Evolutionary conservation across 2,329 filamentous ascomycete genomes (phyloP).

Genomic region (Penicillium sp.): DNA sequence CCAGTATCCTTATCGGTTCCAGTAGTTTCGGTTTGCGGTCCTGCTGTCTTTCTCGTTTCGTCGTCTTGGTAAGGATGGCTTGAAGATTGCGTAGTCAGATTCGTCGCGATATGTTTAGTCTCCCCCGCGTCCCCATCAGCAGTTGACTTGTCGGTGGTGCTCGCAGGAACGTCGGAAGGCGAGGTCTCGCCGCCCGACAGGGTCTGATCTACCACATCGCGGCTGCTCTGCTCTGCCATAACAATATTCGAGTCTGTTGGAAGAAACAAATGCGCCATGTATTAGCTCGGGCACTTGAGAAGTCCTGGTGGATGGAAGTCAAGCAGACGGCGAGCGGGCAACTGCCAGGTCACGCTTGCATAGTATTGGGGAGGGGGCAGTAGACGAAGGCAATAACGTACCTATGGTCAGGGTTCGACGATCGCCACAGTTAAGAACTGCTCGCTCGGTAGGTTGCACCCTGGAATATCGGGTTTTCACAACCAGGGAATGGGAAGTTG

Average conservation of each 20-base stretch:
- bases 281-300: slow-evolving; percentile 32
- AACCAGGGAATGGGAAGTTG: slow-evolving; percentile 34
- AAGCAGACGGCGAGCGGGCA: slow-evolving; percentile 15
- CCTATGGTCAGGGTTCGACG: slow-evolving; percentile 49
- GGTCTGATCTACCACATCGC: slow-evolving; percentile 74
- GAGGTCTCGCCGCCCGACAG: slow-evolving; percentile 67
- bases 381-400: slow-evolving; percentile 29
- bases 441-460: slow-evolving; percentile 38
- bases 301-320: slow-evolving; percentile 18
- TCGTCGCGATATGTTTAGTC: slow-evolving; percentile 45
- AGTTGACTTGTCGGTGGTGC: slow-evolving; percentile 58
- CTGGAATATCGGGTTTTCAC: slow-evolving; percentile 36
- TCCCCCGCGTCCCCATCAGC: slow-evolving; percentile 55
- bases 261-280: slow-evolving; percentile 34
- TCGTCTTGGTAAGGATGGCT: slow-evolving; percentile 28
- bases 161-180: slow-evolving; percentile 69
- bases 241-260: slow-evolving; percentile 61
- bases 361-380: slow-evolving; percentile 21
- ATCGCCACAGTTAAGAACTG: slow-evolving; percentile 47
- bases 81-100: slow-evolving; percentile 33
- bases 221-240: slow-evolving; percentile 73
- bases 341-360: slow-evolving; percentile 20
- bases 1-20: slow-evolving; percentile 31
- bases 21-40: slow-evolving; percentile 23
- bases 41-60: slow-evolving; percentile 24